These are phyloP conservation scores for Solanum dulcamara DNA, from an alignment of 257 asterid species.

Conservation along the genomic window DNA sequence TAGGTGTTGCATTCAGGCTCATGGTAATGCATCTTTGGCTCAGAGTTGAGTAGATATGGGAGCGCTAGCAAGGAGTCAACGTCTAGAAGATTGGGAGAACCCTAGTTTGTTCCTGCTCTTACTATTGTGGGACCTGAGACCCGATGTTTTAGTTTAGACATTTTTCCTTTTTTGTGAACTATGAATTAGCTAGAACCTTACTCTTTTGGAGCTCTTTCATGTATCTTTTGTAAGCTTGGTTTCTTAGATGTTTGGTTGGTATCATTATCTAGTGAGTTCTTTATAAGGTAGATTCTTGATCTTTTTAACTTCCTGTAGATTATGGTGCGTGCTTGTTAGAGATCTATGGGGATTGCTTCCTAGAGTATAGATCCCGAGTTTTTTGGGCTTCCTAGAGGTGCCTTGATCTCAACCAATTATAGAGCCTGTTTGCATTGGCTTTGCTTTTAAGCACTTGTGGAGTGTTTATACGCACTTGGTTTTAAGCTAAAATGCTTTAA, in stretches of 20 bases:
- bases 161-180: background rate
- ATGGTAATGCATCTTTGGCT: constrained; percentile 43
- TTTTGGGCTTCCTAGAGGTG: background rate
- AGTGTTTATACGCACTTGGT: too few relatives aligned
- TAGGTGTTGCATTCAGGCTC: constrained; percentile 51
- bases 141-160: background rate
- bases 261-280: background rate
- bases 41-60: constrained; percentile 42
- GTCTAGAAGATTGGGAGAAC: constrained; percentile 43
- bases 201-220: background rate
- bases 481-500: too few relatives aligned
- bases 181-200: background rate
- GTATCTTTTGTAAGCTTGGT: background rate
- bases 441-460: too few relatives aligned
- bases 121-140: constrained; percentile 10
- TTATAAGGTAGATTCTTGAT: background rate
- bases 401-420: background rate
- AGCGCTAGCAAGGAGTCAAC: constrained; percentile 48
- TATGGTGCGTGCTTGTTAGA: background rate
- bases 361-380: background rate
- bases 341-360: background rate
- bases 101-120: constrained; percentile 17
- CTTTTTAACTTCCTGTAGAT: background rate
- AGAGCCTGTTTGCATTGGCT: background rate
- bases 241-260: background rate